Base-by-base conservation (phyloP, 2,329 filamentous ascomycete genomes). In the Claviceps spartinae region DNA sequence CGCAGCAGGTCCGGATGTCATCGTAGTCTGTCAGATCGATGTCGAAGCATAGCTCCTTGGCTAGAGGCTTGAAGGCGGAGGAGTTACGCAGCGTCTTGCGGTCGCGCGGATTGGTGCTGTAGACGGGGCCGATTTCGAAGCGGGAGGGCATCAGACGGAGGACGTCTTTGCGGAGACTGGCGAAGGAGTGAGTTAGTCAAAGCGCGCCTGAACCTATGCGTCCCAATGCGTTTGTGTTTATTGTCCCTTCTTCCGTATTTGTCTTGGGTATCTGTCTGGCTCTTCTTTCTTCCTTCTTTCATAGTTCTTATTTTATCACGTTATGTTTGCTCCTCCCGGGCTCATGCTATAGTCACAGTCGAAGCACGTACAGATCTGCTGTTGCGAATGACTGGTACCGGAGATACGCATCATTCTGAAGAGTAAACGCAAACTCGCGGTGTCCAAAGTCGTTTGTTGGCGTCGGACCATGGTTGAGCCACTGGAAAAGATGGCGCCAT, bases 21-120 rank as follows among this genome's bases (percentile, higher is more conserved):
- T 98, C 93, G 69, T 98, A 98, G 70, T 97, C 93, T 51, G 93
- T 97, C 79, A 98, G 79, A 78, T 98, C 93, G 62, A 98, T 97
- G 84, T 98, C 93, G 68, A 98, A 97, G 61, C 95, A 95, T 41
- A 98, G 73, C 67, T 98, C 93, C 67, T 98, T 98, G 52, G 86
- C 79, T 36, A 96, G 68, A 0, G 93, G 91, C 57, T 84, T 85
- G 71, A 98, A 96, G 8, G 87, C 81, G 47, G 81, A 81, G 38
- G 83, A 79, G 67, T 89, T 91, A 50, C 85, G 82, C 37, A 97
- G 69, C 0, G 84, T 84, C 71, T 97, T 98, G 62, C 91, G 83
- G 61, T 98, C 93, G 60, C 89, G 85, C 0, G 93, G 93, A 65
- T 97, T 96, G 47, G 89, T 86, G 50, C 79, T 88, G 71, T 98